Conservation (phyloP, 495 filamentous ascomycete genomes). For the Penicillium soppii region DNA sequence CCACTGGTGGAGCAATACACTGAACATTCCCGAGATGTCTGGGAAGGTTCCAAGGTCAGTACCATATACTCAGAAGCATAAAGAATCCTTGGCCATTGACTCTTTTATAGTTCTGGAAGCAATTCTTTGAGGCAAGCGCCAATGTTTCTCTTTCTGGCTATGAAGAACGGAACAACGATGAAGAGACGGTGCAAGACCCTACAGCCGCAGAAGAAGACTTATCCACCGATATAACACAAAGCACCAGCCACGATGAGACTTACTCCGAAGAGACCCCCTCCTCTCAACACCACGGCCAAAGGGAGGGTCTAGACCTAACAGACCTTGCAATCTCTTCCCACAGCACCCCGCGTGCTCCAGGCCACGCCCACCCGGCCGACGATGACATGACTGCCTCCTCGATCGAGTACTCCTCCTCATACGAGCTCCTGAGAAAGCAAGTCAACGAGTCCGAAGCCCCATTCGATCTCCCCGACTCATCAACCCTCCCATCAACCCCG, state of each 20-base stretch:
- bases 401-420: conserved; percentile 50
- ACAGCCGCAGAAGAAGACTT: conserved; percentile 51
- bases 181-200: conserved; percentile 47
- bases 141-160: conserved; percentile 97
- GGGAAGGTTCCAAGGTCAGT: conserved; percentile 86
- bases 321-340: conserved; percentile 56
- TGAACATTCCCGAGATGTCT: conserved; percentile 88
- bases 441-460: conserved; percentile 29
- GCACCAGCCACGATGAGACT: conserved; percentile 25
- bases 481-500: conserved; percentile 44
- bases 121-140: conserved; percentile 97
- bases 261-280: conserved; percentile 38
- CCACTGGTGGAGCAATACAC: conserved; percentile 96
- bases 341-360: conserved; percentile 51
- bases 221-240: conserved; percentile 48
- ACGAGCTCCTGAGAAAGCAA: conserved; percentile 29
- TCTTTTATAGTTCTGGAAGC: conserved; percentile 84
- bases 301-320: conserved; percentile 52
- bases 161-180: conserved; percentile 68
- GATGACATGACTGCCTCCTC: conserved; percentile 59
- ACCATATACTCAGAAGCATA: neutral
- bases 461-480: conserved; percentile 40
- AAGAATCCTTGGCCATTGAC: conserved; percentile 3
- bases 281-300: conserved; percentile 30
- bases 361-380: conserved; percentile 39